Evolutionary conservation across 2,329 filamentous ascomycete species (phyloP).

Genomic region (Aureobasidium sp.): DNA sequence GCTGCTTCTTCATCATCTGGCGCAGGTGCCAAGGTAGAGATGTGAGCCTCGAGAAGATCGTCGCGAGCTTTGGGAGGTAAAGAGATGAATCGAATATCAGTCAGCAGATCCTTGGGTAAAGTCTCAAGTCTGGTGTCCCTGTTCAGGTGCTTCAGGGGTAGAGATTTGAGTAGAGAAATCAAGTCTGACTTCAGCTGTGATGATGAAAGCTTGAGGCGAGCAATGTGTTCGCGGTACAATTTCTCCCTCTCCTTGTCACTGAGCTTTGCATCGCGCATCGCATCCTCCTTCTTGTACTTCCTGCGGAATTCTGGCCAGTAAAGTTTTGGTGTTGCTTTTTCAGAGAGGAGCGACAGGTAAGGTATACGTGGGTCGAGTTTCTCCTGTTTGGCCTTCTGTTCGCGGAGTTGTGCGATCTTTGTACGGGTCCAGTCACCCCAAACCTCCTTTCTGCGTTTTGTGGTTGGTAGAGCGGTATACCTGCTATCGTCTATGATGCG

Average conservation of each 20-base stretch:
- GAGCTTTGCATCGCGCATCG: constrained; percentile 64
- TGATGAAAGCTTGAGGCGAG: constrained; percentile 57
- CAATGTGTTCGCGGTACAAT: constrained; percentile 67
- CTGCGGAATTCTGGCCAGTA: constrained; percentile 97
- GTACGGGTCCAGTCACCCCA: constrained; percentile 80
- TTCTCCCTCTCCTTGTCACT: constrained; percentile 67
- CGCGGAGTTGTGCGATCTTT: constrained; percentile 65
- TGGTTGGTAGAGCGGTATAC: constrained; percentile 77
- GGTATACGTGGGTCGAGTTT: constrained; percentile 77
- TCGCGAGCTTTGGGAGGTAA: constrained; percentile 57
- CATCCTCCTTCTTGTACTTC: constrained; percentile 74
- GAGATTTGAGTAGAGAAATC: constrained; percentile 54
- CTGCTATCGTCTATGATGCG: constrained; percentile 72
- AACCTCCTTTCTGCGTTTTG: constrained; percentile 70
- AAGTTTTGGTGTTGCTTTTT: constrained; percentile 78
- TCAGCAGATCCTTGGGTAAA: constrained; percentile 56
- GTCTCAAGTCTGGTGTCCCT: constrained; percentile 49
- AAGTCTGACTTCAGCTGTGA: constrained; percentile 64
- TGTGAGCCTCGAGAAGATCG: constrained; percentile 57
- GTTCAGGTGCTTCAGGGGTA: constrained; percentile 55
- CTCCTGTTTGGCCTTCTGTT: constrained; percentile 65
- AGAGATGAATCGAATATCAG: constrained; percentile 64
- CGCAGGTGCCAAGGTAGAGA: constrained; percentile 56
- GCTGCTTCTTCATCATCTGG: constrained; percentile 37
- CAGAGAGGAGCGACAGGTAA: constrained; percentile 74